Base-by-base conservation (phyloP, 768 basidiomycete genomes). In the Leucocoprinus sp. region DNA sequence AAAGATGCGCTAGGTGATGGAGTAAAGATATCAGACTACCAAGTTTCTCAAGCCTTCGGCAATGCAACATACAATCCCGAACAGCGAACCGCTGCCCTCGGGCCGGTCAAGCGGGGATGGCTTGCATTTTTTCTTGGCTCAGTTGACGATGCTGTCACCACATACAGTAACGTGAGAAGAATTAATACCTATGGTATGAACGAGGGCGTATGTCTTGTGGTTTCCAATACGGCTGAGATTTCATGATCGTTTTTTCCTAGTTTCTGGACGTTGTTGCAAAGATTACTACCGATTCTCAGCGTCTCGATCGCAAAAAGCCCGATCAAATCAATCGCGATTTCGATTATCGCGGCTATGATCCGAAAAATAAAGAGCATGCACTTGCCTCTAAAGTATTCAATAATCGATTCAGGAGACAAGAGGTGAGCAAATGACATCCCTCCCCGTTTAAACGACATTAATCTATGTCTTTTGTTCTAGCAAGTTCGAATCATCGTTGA, bases 251-350 rank as follows among this genome's bases (percentile, higher is more conserved):
- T 6, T 27, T 9, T 6, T n/a, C 4, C 11, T 28, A 43, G 33
- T 8, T 40, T 19, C 61, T 84, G 5, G 48, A 57, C 14, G 63
- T 69, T 15, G 55, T 82, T 2, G 62, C 71, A 1, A 79, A 70
- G 51, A 60, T 73, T 39, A 64, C 66, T 11, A 66, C 62, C 4
- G 68, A 76, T 37, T 58, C 68, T 2, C 65, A 72, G 11, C 68
- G 70, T 6, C 61, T 78, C 12, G 68, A 75, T 14, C 61, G 70
- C 14, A 50, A 67, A 45, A 78, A 78, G 51, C 76, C 81, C 0
- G 50, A 50, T 0, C 49, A 60, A 24, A 66, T 60, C 6, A 67
- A 59, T 24, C 78, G 82, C 37, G 64, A 68, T 8, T 61, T 78
- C 15, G 52, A 37, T 55, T 45, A 53, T 36, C 14, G 42, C 15